A percentile compares a stretch with the other conserved stretches of the same genome.
Conservation (phyloP, 2,329 filamentous ascomycete genomes). For the Aspergillus hortae region DNA sequence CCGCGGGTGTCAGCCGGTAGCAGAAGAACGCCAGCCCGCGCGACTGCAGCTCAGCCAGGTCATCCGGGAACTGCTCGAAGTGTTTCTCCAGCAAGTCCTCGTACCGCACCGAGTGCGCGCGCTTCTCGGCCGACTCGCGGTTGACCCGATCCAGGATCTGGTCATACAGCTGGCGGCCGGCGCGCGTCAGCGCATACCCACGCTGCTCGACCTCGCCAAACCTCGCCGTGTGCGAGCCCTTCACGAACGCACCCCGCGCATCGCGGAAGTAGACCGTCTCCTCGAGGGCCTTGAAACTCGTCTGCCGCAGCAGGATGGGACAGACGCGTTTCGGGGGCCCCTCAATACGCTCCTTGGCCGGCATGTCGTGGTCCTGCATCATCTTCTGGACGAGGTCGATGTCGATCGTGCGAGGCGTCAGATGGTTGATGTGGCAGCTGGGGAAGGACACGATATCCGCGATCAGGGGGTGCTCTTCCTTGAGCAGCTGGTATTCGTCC, state of each 20-base stretch:
- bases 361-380: conserved; percentile 43
- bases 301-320: conserved; percentile 51
- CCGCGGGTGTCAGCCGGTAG: conserved; percentile 26
- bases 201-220: conserved; percentile 56
- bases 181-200: conserved; percentile 48
- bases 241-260: conserved; percentile 12
- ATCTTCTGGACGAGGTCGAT: conserved; percentile 44
- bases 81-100: conserved; percentile 21
- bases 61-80: conserved; percentile 43
- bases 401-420: conserved; percentile 51
- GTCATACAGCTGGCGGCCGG: conserved; percentile 48
- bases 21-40: conserved; percentile 40
- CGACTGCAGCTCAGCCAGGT: conserved; percentile 34
- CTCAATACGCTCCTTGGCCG: conserved; percentile 50
- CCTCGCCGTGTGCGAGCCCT: conserved; percentile 47
- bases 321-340: conserved; percentile 46
- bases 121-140: conserved; percentile 7
- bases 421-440: conserved; percentile 52
- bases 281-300: conserved; percentile 52
- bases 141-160: conserved; percentile 32
- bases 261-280: conserved; percentile 45
- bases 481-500: conserved; percentile 43
- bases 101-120: conserved; percentile 6
- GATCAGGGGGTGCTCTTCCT: conserved; percentile 45
- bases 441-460: conserved; percentile 46